Conservation (phyloP, 176 grass and related monocot genomes). For the Puccinellia tenuiflora region DNA sequence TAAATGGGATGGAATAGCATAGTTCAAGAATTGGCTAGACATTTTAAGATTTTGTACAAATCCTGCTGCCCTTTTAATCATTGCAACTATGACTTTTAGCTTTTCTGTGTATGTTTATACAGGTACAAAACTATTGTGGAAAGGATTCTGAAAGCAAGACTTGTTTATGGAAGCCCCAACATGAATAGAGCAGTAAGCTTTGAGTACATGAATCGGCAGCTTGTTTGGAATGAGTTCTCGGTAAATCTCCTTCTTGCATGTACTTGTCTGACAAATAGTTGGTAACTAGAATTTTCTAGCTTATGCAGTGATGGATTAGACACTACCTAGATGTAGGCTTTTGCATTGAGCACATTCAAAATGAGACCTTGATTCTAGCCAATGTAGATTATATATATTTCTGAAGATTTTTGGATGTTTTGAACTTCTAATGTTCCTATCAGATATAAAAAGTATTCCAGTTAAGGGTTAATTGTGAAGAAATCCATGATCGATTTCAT, state of each 20-base stretch:
- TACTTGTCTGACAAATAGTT: slow-evolving; percentile 10
- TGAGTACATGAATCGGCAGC: slow-evolving; percentile 97
- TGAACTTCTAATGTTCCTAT: neutral
- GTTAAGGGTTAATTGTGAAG: neutral
- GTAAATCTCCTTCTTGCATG: slow-evolving; percentile 42
- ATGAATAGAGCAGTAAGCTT: slow-evolving; percentile 99
- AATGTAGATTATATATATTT: slow-evolving; percentile 1
- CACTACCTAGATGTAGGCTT: neutral
- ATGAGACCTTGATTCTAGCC: neutral
- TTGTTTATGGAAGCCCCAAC: slow-evolving; percentile 88
- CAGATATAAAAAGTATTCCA: neutral
- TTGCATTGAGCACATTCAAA: neutral
- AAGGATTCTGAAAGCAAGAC: slow-evolving; percentile 88
- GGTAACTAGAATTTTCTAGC: neutral
- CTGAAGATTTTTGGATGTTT: neutral
- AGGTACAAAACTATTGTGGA: slow-evolving; percentile 96
- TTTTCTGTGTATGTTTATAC: slow-evolving; percentile 39
- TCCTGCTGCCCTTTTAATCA: neutral
- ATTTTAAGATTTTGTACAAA: neutral
- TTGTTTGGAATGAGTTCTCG: slow-evolving; percentile 99
- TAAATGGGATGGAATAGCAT: slow-evolving; percentile 21
- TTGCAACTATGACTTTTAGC: neutral
- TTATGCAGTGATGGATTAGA: neutral
- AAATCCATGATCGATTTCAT: neutral
- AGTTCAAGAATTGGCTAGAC: neutral